Conservation (phyloP, 129 eudicot species). For the Lactuca sativa region DNA sequence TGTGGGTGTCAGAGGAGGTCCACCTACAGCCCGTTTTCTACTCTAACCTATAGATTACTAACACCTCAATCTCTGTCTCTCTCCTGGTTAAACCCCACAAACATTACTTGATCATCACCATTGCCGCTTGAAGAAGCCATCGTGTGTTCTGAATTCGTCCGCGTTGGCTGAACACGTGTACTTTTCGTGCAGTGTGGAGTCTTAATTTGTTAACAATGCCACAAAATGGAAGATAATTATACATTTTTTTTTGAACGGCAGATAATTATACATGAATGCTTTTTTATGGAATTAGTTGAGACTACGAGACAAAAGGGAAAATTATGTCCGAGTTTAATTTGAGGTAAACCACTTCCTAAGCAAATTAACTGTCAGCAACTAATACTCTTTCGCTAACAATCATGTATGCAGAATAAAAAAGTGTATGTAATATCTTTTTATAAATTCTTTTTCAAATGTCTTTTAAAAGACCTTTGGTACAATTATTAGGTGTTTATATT, state of each 20-base stretch:
- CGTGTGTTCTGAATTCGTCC: background rate
- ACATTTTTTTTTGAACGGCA: too few relatives aligned
- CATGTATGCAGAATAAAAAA: background rate
- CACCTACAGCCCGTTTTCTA: constrained; percentile 67
- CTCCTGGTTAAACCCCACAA: constrained; percentile 33
- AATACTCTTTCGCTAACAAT: constrained; percentile 27
- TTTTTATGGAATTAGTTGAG: constrained; percentile 34
- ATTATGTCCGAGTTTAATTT: constrained; percentile 29
- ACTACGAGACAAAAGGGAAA: constrained; percentile 32
- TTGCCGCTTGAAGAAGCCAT: constrained; percentile 51
- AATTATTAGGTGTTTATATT: background rate
- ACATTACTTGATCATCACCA: constrained; percentile 53
- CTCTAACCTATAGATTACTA: constrained; percentile 47
- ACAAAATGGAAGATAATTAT: constrained; percentile 16
- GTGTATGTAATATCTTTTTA: too few relatives aligned
- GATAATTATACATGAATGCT: constrained; percentile 1
- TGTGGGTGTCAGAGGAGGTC: constrained; percentile 40
- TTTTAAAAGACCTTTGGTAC: background rate
- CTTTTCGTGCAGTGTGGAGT: constrained; percentile 5
- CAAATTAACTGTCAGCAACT: constrained; percentile 44
- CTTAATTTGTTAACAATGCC: background rate
- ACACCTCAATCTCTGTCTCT: constrained; percentile 16
- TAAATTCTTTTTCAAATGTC: background rate
- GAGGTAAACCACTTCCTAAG: constrained; percentile 38
- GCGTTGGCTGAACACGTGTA: constrained; percentile 19